A percentile compares a stretch with the other conserved stretches of the same genome.
phyloP scores from a whole-genome alignment of 768 basidiomycete species.

The Omphalotus guepiniiformis region DNA sequence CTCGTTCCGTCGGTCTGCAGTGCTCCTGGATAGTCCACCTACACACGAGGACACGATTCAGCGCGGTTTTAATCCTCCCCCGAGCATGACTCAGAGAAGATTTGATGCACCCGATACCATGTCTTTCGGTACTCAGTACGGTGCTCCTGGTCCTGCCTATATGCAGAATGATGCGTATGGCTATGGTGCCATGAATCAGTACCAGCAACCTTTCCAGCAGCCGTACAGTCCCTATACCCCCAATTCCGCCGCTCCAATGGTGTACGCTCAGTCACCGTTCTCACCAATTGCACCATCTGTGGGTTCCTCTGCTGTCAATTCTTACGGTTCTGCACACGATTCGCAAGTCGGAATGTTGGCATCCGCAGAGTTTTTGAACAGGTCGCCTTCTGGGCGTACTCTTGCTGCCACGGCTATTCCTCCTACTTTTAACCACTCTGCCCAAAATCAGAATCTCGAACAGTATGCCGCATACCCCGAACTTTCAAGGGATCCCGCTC shows the following conservation, averaged over 20 bases:
- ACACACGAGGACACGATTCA: slow-evolving; percentile 35
- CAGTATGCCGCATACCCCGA: neutral
- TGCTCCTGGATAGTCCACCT: slow-evolving; percentile 53
- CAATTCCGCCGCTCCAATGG: too few relatives aligned
- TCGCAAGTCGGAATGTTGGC: neutral
- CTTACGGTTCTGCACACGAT: neutral
- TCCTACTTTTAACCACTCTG: neutral
- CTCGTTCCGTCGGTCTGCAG: slow-evolving; percentile 62
- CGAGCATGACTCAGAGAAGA: slow-evolving; percentile 60
- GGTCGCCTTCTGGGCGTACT: neutral
- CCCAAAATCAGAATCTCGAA: slow-evolving; percentile 17
- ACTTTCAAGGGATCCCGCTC: neutral
- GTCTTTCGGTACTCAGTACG: slow-evolving; percentile 28
- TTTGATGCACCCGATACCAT: too few relatives aligned
- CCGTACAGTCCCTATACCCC: neutral
- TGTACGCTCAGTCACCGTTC: neutral
- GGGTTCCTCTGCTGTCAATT: neutral
- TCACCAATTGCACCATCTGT: neutral
- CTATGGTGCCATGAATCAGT: slow-evolving; percentile 15
- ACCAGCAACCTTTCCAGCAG: slow-evolving; percentile 10
- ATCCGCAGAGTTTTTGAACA: neutral
- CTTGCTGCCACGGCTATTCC: neutral
- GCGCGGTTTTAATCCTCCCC: slow-evolving; percentile 44
- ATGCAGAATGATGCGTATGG: slow-evolving; percentile 3
- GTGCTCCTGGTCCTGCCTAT: slow-evolving; percentile 21